phyloP scores from a whole-genome alignment of 768 basidiomycete species.

The Gelatoporia subvermispora region DNA sequence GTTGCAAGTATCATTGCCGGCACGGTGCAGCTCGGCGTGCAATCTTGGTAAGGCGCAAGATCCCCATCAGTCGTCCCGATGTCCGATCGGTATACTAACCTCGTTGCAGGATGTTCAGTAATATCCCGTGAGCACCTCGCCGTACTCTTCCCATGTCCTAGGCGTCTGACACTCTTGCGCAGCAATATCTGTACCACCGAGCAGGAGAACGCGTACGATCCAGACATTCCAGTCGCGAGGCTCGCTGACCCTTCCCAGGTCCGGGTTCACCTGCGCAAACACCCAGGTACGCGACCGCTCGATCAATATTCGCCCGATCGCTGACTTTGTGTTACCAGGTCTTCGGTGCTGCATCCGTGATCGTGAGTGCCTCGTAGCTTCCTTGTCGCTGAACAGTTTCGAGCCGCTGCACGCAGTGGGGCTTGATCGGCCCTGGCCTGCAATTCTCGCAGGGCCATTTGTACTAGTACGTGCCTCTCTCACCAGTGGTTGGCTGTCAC shows the following conservation, averaged over 20 bases:
- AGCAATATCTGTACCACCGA: neutral
- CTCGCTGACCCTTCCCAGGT: slow-evolving; percentile 5
- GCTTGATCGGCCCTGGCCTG: slow-evolving; percentile 59
- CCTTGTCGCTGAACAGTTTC: too few species aligned
- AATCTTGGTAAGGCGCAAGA: slow-evolving; percentile 33
- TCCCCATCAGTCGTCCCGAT: too few species aligned
- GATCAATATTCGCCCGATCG: slow-evolving; percentile 22
- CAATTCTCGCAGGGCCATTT: slow-evolving; percentile 52
- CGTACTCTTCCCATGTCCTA: neutral
- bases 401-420: slow-evolving; percentile 36
- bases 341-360: slow-evolving; percentile 40
- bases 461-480: slow-evolving; percentile 46
- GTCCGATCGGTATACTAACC: too few species aligned
- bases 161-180: slow-evolving; percentile 5
- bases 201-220: neutral
- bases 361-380: slow-evolving; percentile 22
- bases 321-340: slow-evolving; percentile 18
- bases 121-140: slow-evolving; percentile 33
- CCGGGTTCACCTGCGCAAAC: slow-evolving; percentile 18
- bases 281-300: slow-evolving; percentile 22
- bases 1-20: slow-evolving; percentile 52
- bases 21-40: slow-evolving; percentile 61
- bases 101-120: slow-evolving; percentile 53
- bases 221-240: neutral
- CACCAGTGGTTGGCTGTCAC: slow-evolving; percentile 1